phyloP scores from a whole-genome alignment of 2,329 filamentous ascomycete genomes.

The Neurospora sp. region DNA sequence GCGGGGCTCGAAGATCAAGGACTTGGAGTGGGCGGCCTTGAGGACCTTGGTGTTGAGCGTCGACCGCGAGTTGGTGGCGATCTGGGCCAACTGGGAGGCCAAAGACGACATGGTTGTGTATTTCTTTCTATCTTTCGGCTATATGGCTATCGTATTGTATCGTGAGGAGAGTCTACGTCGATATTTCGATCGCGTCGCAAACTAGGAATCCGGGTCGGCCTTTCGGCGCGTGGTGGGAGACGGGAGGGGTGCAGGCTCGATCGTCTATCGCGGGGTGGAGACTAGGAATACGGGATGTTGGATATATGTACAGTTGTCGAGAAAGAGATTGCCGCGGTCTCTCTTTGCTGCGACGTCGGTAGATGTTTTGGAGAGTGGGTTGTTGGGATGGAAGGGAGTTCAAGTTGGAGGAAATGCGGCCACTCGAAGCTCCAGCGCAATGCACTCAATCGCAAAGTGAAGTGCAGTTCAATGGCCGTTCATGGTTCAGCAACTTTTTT shows the following conservation, averaged over 20 bases:
- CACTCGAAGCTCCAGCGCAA: neutral
- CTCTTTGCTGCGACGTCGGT: neutral
- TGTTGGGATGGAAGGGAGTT: neutral
- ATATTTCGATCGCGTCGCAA: neutral
- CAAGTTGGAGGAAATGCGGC: neutral
- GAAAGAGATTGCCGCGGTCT: neutral
- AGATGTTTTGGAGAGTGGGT: neutral
- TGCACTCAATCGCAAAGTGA: neutral
- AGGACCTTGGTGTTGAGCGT: conserved; percentile 89
- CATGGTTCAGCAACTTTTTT: neutral
- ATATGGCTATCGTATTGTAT: neutral
- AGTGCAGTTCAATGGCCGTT: neutral
- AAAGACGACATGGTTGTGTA: conserved; percentile 47
- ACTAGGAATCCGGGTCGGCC: neutral
- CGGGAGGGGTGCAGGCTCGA: neutral
- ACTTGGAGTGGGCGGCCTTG: conserved; percentile 85
- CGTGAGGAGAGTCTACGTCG: neutral
- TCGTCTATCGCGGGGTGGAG: neutral
- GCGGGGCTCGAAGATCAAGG: conserved; percentile 81
- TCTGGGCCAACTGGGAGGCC: conserved; percentile 85
- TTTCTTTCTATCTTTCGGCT: neutral
- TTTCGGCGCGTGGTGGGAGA: neutral
- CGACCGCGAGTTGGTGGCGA: conserved; percentile 81
- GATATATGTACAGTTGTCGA: neutral
- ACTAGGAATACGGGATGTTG: neutral